These are phyloP conservation scores for Aspergillus ostianus DNA, from an alignment of 495 filamentous ascomycete species.

Conservation along the genomic window DNA sequence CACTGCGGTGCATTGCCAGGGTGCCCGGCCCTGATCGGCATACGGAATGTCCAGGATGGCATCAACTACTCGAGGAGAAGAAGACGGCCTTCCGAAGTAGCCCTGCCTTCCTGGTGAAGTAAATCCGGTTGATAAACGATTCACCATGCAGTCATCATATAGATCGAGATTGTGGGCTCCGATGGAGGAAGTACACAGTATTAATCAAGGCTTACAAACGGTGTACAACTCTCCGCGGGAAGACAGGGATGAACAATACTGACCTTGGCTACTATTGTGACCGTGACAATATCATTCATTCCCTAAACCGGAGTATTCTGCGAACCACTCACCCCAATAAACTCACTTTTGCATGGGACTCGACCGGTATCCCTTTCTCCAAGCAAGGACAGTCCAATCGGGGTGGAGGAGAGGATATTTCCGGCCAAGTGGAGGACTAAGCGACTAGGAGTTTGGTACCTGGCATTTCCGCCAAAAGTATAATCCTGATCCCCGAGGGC, in stretches of 20 bases:
- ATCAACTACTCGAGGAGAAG: not conserved
- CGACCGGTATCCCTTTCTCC: not conserved
- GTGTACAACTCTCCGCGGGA: not conserved
- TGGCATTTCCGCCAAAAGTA: slow-evolving; percentile 10
- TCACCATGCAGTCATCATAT: not conserved
- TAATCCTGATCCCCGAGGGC: not conserved
- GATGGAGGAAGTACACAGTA: no score
- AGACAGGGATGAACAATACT: not conserved
- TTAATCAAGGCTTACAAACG: no score
- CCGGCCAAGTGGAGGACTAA: slow-evolving; percentile 8
- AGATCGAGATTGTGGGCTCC: not conserved
- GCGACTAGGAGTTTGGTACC: slow-evolving; percentile 15
- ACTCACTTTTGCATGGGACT: not conserved
- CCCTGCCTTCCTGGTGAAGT: no score
- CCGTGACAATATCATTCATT: not conserved
- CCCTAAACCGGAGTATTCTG: no score
- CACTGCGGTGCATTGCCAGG: no score
- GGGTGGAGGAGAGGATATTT: not conserved
- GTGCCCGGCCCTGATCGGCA: slow-evolving; percentile 15
- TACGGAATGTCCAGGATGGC: slow-evolving; percentile 25
- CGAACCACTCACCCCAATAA: no score
- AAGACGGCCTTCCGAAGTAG: no score
- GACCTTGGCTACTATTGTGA: not conserved
- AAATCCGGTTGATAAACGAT: not conserved
- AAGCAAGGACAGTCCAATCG: slow-evolving; percentile 6